These are phyloP conservation scores for Tetrapyrgos nigripes DNA, from an alignment of 1,284 basidiomycete genomes.

Conservation along the genomic window DNA sequence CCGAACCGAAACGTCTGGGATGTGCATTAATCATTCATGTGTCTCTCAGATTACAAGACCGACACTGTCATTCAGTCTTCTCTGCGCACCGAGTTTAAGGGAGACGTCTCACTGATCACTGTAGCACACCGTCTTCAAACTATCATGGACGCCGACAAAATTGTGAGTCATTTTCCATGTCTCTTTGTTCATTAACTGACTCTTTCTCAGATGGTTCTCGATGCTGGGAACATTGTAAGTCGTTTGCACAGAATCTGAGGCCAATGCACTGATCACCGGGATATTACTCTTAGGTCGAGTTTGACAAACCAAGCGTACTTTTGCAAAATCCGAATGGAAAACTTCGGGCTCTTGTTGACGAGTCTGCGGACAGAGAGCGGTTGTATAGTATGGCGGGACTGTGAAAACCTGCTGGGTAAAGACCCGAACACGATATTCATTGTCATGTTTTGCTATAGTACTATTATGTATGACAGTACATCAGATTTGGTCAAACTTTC, in stretches of 20 bases:
- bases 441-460: too few species aligned
- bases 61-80: constrained; percentile 65
- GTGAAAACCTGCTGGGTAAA: too few species aligned
- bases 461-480: too few species aligned
- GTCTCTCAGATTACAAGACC: constrained; percentile 61
- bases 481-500: too few species aligned
- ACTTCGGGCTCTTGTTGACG: constrained; percentile 43
- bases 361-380: constrained; percentile 42
- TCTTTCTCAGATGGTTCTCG: constrained; percentile 38
- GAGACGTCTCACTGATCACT: constrained; percentile 66
- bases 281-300: constrained; percentile 35
- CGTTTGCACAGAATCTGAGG: background rate
- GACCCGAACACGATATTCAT: too few species aligned
- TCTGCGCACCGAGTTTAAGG: constrained; percentile 56
- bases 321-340: constrained; percentile 39
- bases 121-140: constrained; percentile 54
- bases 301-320: constrained; percentile 40
- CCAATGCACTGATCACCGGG: background rate
- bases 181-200: constrained; percentile 6
- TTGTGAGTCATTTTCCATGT: constrained; percentile 9
- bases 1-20: background rate
- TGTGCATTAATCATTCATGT: background rate
- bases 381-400: constrained; percentile 30
- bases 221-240: constrained; percentile 41
- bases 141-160: constrained; percentile 18